Evolutionary conservation across 1,139 yeast species (phyloP).

Genomic region (Casaregolazyma suthepensis): DNA sequence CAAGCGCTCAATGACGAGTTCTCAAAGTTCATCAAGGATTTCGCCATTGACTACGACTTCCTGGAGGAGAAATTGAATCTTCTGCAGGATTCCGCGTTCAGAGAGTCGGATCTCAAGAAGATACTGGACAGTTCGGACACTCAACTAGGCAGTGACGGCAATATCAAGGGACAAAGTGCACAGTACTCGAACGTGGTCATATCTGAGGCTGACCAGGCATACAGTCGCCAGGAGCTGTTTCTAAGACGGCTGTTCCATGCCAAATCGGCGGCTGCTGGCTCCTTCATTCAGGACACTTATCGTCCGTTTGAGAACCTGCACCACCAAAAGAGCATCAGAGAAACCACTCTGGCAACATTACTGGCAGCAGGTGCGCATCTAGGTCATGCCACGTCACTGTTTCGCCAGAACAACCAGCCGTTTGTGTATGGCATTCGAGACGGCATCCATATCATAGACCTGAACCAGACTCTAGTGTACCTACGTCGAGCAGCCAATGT

Average conservation of each 20-base stretch:
- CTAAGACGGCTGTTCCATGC: slow-evolving; percentile 62
- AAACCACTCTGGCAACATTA: slow-evolving; percentile 59
- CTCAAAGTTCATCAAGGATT: slow-evolving; percentile 26
- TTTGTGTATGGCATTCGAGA: slow-evolving; percentile 82
- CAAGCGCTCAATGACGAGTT: slow-evolving; percentile 27
- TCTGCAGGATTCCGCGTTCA: slow-evolving; percentile 15
- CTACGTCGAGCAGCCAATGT: slow-evolving; percentile 78
- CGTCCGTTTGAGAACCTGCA: slow-evolving; percentile 62
- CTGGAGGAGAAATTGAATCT: slow-evolving; percentile 15
- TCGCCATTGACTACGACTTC: slow-evolving; percentile 26
- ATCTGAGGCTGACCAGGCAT: slow-evolving; percentile 41
- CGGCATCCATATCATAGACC: slow-evolving; percentile 82
- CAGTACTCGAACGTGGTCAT: slow-evolving; percentile 36
- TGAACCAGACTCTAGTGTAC: slow-evolving; percentile 70
- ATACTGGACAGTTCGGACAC: slow-evolving; percentile 7
- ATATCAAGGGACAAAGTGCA: slow-evolving; percentile 22
- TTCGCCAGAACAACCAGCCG: slow-evolving; percentile 84
- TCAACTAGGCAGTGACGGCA: slow-evolving; percentile 17
- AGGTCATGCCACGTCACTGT: slow-evolving; percentile 77
- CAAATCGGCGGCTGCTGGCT: slow-evolving; percentile 55
- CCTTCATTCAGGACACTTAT: slow-evolving; percentile 54
- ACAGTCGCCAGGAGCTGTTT: slow-evolving; percentile 69
- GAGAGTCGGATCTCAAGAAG: slow-evolving; percentile 13
- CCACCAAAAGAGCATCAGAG: slow-evolving; percentile 50
- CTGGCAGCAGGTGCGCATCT: slow-evolving; percentile 92